A percentile compares a stretch with the other conserved stretches of the same genome.
Conservation (phyloP, 257 asterid genomes). For the Rhazya stricta region DNA sequence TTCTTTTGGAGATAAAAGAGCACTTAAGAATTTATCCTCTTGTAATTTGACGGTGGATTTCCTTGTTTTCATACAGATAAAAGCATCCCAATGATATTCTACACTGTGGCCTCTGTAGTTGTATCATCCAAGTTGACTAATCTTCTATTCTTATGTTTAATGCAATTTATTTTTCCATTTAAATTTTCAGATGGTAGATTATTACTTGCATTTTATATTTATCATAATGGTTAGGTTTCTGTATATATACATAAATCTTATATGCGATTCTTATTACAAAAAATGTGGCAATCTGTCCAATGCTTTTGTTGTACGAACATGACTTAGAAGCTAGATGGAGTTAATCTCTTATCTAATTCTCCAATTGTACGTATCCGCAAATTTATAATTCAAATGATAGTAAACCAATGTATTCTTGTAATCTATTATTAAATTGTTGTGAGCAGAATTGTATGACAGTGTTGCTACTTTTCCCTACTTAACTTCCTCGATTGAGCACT, state of each 20-base stretch:
- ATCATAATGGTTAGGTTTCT: not conserved
- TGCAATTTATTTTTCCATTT: not conserved
- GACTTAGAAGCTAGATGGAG: too few species aligned
- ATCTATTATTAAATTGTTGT: not conserved
- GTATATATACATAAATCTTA: not conserved
- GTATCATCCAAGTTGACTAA: slow-evolving; percentile 1
- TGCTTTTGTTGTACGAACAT: too few species aligned
- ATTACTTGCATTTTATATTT: not conserved
- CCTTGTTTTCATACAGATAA: not conserved
- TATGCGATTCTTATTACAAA: too few species aligned
- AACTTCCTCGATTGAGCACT: not conserved
- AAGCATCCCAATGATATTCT: not conserved
- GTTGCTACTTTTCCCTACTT: not conserved
- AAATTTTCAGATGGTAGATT: not conserved
- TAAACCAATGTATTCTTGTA: not conserved
- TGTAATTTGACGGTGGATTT: not conserved
- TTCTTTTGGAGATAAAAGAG: not conserved
- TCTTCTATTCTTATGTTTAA: not conserved
- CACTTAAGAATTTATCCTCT: not conserved
- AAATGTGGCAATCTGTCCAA: too few species aligned
- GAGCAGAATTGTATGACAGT: not conserved
- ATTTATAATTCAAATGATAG: not conserved
- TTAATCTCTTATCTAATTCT: too few species aligned
- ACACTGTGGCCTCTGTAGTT: not conserved
- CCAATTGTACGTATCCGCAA: not conserved